These are phyloP conservation scores for Chlamydomonas incerta DNA, from an alignment of 139 green algal genomes.

Conservation along the genomic window DNA sequence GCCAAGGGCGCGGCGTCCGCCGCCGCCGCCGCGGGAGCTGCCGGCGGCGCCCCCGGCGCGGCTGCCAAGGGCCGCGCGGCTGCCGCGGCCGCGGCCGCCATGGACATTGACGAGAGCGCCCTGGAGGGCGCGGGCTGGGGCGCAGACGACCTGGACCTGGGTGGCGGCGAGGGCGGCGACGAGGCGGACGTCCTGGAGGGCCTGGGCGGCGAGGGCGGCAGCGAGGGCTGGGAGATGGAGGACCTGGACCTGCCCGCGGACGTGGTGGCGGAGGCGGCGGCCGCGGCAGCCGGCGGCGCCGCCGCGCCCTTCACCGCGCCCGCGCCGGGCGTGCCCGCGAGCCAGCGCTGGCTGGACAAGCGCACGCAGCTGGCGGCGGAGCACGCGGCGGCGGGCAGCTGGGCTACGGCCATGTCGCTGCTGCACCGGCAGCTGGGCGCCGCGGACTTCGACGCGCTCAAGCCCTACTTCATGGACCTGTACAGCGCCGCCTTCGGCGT, in stretches of 20 bases:
- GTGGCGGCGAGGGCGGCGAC: conserved; percentile 52
- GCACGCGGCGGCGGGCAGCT: conserved; percentile 33
- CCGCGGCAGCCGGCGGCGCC: conserved; percentile 30
- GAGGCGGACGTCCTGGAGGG: conserved; percentile 60
- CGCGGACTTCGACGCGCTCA: conserved; percentile 91
- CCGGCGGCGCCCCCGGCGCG: conserved; percentile 5
- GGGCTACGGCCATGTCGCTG: conserved; percentile 88
- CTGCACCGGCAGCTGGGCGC: conserved; percentile 94
- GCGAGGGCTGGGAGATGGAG: conserved; percentile 97
- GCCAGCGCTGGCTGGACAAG: conserved; percentile 89
- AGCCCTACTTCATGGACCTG: conserved; percentile 89
- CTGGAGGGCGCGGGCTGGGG: conserved; percentile 83
- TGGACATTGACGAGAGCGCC: conserved; percentile 74
- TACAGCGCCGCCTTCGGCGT: conserved; percentile 72
- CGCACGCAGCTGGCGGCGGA: conserved; percentile 64
- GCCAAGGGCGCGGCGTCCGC: conserved; percentile 65
- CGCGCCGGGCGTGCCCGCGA: conserved; percentile 74
- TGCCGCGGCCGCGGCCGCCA: conserved; percentile 51
- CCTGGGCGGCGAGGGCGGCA: conserved; percentile 69
- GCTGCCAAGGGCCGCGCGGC: conserved; percentile 38
- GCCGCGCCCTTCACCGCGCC: conserved; percentile 77
- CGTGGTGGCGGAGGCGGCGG: conserved; percentile 52
- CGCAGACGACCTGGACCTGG: conserved; percentile 83
- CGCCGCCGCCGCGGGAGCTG: conserved; percentile 12
- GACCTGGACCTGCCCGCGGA: conserved; percentile 89